These are phyloP conservation scores for Dioscorea alata DNA, from an alignment of 106 monocot genomes.

Conservation along the genomic window DNA sequence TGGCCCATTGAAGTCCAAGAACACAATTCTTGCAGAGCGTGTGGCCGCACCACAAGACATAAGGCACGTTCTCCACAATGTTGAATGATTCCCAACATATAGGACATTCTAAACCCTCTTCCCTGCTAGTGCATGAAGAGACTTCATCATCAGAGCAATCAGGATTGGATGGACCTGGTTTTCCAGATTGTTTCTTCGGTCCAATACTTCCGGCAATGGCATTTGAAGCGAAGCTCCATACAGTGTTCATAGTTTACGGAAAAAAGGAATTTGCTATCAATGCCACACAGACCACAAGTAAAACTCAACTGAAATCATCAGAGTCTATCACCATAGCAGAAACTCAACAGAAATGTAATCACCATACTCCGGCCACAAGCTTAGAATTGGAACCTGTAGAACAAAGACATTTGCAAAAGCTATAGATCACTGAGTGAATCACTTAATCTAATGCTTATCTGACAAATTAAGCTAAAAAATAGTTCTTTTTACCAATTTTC, in stretches of 20 bases:
- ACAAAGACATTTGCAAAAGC: not conserved
- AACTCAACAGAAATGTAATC: conserved; percentile 4
- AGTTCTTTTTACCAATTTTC: too few species aligned
- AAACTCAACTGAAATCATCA: too few species aligned
- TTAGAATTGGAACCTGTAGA: not conserved
- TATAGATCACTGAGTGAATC: too few species aligned
- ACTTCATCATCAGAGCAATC: conserved; percentile 17
- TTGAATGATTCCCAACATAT: conserved; percentile 24
- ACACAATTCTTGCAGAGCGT: conserved; percentile 20
- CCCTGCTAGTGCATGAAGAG: conserved; percentile 2
- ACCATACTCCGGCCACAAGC: not conserved
- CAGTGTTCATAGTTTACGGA: not conserved
- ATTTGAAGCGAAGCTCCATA: conserved; percentile 11
- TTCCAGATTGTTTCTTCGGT: not conserved
- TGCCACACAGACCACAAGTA: not conserved
- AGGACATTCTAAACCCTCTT: conserved; percentile 13
- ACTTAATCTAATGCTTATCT: too few species aligned
- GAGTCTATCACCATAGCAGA: not conserved
- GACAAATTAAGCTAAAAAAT: too few species aligned
- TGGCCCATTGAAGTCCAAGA: conserved; percentile 16
- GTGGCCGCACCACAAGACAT: conserved; percentile 24
- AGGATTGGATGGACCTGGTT: not conserved
- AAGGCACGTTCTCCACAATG: conserved; percentile 18
- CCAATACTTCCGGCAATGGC: not conserved
- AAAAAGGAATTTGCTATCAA: not conserved